Percentiles rank a stretch among this genome's conserved stretches.
phyloP scores from a whole-genome alignment of 2,329 filamentous ascomycete species.

The Fusarium sp. region DNA sequence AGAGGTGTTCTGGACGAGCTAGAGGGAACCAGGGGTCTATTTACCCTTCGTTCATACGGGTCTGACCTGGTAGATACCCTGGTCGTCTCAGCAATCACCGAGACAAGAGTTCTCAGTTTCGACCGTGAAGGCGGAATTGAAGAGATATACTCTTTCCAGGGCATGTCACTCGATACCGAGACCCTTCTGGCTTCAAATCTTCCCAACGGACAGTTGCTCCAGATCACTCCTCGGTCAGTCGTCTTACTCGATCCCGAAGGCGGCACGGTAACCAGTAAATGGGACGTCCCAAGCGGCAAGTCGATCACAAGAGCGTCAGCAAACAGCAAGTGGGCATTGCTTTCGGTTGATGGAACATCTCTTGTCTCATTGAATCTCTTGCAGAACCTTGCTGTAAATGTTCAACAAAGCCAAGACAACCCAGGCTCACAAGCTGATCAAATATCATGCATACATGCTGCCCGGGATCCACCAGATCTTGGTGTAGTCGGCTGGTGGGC shows the following conservation, averaged over 20 bases:
- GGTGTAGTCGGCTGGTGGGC: conserved; percentile 91
- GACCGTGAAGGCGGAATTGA: conserved; percentile 80
- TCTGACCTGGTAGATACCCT: conserved; percentile 72
- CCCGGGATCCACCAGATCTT: conserved; percentile 68
- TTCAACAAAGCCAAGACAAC: conserved; percentile 69
- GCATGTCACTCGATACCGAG: conserved; percentile 73
- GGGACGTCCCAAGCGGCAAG: conserved; percentile 61
- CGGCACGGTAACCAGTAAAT: conserved; percentile 65
- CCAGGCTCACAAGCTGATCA: conserved; percentile 65
- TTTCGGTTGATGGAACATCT: conserved; percentile 80
- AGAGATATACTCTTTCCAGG: conserved; percentile 81
- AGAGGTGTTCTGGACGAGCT: conserved; percentile 84
- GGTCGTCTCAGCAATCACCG: conserved; percentile 81
- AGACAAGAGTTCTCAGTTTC: conserved; percentile 86
- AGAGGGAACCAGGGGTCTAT: conserved; percentile 76
- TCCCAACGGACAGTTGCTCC: conserved; percentile 71
- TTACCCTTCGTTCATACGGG: conserved; percentile 67
- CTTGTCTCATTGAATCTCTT: conserved; percentile 75
- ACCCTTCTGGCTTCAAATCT: conserved; percentile 79
- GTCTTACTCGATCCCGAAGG: conserved; percentile 70
- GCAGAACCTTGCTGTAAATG: conserved; percentile 64
- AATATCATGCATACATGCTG: conserved; percentile 84
- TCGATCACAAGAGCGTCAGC: conserved; percentile 82
- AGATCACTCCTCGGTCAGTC: conserved; percentile 75
- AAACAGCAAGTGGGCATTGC: conserved; percentile 73